Evolutionary conservation across 768 basidiomycete genomes (phyloP).

Genomic region (Kwoniella pini): DNA sequence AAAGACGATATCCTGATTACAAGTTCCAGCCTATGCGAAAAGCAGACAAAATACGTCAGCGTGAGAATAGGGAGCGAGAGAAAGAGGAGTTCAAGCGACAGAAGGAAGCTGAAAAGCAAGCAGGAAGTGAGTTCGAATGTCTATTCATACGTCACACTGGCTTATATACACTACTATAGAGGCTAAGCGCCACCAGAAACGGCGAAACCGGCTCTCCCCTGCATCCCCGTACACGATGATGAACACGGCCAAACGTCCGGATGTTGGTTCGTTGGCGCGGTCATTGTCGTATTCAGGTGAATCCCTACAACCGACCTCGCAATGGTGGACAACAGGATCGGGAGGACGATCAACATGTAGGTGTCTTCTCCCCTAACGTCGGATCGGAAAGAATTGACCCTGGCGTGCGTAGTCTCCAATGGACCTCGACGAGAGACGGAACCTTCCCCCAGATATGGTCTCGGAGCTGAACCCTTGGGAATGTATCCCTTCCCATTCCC

Average conservation of each 20-base stretch:
- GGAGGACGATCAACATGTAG: not conserved
- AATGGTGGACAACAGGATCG: not conserved
- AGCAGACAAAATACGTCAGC: slow-evolving; percentile 43
- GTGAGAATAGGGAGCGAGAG: slow-evolving; percentile 41
- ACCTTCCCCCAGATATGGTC: slow-evolving; percentile 1
- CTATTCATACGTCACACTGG: not conserved
- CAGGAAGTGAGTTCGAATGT: slow-evolving; percentile 13
- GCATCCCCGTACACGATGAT: slow-evolving; percentile 19
- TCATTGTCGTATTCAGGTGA: slow-evolving; percentile 13
- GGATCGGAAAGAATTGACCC: too few species aligned
- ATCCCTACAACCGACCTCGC: not conserved
- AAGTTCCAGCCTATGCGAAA: slow-evolving; percentile 52
- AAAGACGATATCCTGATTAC: slow-evolving; percentile 47
- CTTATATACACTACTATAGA: not conserved
- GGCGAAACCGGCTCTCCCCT: slow-evolving; percentile 6
- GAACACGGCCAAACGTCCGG: slow-evolving; percentile 1
- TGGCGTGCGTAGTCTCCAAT: not conserved
- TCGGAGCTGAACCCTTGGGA: slow-evolving; percentile 6
- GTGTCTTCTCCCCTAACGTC: not conserved
- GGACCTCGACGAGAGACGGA: slow-evolving; percentile 11
- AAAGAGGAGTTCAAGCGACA: slow-evolving; percentile 32
- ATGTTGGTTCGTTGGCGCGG: slow-evolving; percentile 3
- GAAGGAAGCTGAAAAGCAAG: slow-evolving; percentile 20
- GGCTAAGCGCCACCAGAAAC: slow-evolving; percentile 15
- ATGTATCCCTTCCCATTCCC: slow-evolving; percentile 46